Conservation (phyloP, 805 yeast genomes). For the Zygoascus bituminiphila region DNA sequence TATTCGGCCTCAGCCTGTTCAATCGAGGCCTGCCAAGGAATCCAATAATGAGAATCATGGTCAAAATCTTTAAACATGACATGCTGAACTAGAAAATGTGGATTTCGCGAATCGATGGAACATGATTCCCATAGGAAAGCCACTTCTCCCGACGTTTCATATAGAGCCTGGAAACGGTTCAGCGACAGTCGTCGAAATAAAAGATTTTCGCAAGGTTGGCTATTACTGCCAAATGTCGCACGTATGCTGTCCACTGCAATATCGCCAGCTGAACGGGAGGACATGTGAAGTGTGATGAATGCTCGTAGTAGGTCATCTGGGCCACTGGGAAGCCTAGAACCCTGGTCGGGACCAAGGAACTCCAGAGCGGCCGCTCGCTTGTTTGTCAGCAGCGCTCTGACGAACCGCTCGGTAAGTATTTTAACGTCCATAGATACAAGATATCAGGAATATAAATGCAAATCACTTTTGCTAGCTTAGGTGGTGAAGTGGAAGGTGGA, state of each 20-base stretch:
- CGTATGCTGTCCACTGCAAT: not conserved
- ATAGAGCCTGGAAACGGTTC: slow-evolving; percentile 15
- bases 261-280: not conserved
- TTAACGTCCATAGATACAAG: not conserved
- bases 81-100: slow-evolving; percentile 6
- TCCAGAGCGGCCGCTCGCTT: not conserved
- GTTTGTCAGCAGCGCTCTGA: not conserved
- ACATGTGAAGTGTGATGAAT: not conserved
- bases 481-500: too few relatives aligned
- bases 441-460: not conserved
- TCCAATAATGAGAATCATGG: slow-evolving; percentile 18
- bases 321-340: not conserved
- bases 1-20: slow-evolving; percentile 16
- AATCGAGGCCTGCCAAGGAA: slow-evolving; percentile 15
- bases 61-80: slow-evolving; percentile 17
- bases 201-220: not conserved
- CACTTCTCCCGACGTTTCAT: slow-evolving; percentile 7
- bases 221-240: not conserved
- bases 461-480: too few relatives aligned
- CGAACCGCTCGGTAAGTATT: not conserved
- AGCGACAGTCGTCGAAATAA: slow-evolving; percentile 12
- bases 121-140: slow-evolving; percentile 21
- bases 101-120: slow-evolving; percentile 14
- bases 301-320: not conserved
- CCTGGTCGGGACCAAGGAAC: not conserved